Conservation (phyloP, 2,329 filamentous ascomycete genomes). For the Oidium heveae region DNA sequence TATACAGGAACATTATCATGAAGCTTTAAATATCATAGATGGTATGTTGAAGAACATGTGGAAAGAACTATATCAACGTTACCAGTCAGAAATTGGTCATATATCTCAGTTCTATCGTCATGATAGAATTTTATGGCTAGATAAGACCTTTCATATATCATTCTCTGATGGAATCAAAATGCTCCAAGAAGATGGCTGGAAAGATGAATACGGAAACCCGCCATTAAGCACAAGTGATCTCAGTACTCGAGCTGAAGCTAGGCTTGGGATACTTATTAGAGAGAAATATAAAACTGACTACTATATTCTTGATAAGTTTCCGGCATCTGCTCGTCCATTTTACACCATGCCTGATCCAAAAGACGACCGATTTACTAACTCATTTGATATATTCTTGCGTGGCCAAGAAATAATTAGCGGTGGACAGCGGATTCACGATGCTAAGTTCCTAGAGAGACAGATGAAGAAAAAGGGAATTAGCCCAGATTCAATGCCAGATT, state of each 20-base stretch:
- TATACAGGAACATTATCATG: conserved; percentile 71
- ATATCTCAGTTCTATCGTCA: conserved; percentile 70
- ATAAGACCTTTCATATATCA: conserved; percentile 57
- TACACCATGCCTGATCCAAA: conserved; percentile 69
- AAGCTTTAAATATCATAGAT: conserved; percentile 59
- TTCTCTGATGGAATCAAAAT: conserved; percentile 61
- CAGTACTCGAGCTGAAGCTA: conserved; percentile 64
- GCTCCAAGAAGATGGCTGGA: conserved; percentile 54
- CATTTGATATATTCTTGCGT: conserved; percentile 83
- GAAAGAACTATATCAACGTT: conserved; percentile 41
- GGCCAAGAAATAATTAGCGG: conserved; percentile 84
- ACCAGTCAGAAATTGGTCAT: conserved; percentile 47
- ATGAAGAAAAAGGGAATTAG: conserved; percentile 55
- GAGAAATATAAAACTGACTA: conserved; percentile 76
- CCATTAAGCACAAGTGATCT: conserved; percentile 56
- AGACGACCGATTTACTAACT: conserved; percentile 55
- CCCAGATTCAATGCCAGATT: conserved; percentile 69
- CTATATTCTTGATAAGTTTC: conserved; percentile 88
- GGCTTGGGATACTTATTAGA: conserved; percentile 60
- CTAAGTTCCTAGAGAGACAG: conserved; percentile 45
- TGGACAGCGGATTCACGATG: conserved; percentile 77
- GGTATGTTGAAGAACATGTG: conserved; percentile 59
- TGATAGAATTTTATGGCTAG: conserved; percentile 64
- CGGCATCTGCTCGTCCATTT: conserved; percentile 59
- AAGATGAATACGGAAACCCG: conserved; percentile 48